Base-by-base conservation (phyloP, 352 stramenopile genomes). In the Blastocystis sp. region DNA sequence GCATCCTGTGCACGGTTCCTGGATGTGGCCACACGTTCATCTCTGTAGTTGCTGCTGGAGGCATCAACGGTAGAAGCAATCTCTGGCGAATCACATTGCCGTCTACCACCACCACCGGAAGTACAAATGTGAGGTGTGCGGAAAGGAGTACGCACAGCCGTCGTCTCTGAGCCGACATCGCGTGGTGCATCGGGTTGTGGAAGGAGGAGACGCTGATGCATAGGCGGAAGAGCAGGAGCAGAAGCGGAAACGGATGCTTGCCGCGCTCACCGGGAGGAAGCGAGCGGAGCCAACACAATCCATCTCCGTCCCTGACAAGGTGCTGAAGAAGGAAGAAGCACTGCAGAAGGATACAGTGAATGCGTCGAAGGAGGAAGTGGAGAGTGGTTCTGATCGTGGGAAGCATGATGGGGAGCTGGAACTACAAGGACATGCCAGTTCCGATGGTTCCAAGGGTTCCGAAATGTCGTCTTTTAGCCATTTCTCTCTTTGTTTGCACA, bases 21-120 rank as follows among this genome's bases (percentile, higher is more conserved):
- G 71, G 71, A 1, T 81, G 71, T 24, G 62, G 43, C 3, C 45
- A 66, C 71, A 64, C 45, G 19, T 81, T 81, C 28, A 68, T 54
- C 9, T 81, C 71, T 19, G 71, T 81, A 65, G 52, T 59, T n/a
- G 1, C 43, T 81, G 64, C 6, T 14, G 48, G 24, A 45, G 21
- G 68, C 10, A 11, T 81, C 9, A 54, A 6, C 9, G 48, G 6
- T 65, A 81, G 71, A 81, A 65, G 40, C 38, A 59, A 38, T 64
- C 71, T 17, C 17, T 81, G 59, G 14, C 52, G 52, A 42, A 28
- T 17, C 71, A 81, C 9, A 24, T 81, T 10, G 24, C 19, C 10
- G 45, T 54, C 11, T 81, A 66, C n/a, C 71, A 81, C 52, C 62
- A 81, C 59, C 71, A 68, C 38, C n/a, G 62, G 10, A 65, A 81